These are phyloP conservation scores for Colletotrichum cuscutae DNA, from an alignment of 2,329 filamentous ascomycete species.

Conservation along the genomic window DNA sequence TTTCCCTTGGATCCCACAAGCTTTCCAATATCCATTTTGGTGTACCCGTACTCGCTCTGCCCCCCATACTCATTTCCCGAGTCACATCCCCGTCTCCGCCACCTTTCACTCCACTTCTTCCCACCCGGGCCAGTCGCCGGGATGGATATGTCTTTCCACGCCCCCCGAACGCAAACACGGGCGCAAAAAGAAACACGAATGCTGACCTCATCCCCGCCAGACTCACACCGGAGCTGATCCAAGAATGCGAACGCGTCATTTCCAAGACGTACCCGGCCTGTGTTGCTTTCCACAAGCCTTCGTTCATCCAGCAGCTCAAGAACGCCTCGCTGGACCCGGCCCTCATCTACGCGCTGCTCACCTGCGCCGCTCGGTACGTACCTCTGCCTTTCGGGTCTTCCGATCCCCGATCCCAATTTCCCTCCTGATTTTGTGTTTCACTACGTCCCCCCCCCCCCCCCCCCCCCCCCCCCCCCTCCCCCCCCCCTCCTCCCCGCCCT, in stretches of 20 bases:
- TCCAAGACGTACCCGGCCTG: conserved; percentile 70
- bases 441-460: conserved; percentile 36
- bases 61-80: conserved; percentile 31
- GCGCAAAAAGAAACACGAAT: neutral
- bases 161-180: neutral
- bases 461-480: too few species aligned
- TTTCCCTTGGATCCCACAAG: neutral
- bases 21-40: conserved; percentile 15
- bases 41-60: neutral
- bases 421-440: conserved; percentile 37
- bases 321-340: conserved; percentile 64
- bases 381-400: conserved; percentile 20
- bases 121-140: conserved; percentile 21
- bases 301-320: conserved; percentile 70
- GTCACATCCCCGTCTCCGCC: conserved; percentile 21
- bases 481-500: too few species aligned
- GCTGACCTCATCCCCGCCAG: conserved; percentile 40
- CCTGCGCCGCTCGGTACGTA: conserved; percentile 67
- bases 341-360: conserved; percentile 68
- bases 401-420: conserved; percentile 32
- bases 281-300: conserved; percentile 72
- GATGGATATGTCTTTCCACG: conserved; percentile 1
- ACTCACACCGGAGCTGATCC: conserved; percentile 66
- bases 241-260: conserved; percentile 70
- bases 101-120: conserved; percentile 27